Percentiles rank a stretch among this genome's conserved stretches.
These are phyloP conservation scores for Nepenthes mirabilis DNA, from an alignment of 148 eudicot species.

Conservation along the genomic window DNA sequence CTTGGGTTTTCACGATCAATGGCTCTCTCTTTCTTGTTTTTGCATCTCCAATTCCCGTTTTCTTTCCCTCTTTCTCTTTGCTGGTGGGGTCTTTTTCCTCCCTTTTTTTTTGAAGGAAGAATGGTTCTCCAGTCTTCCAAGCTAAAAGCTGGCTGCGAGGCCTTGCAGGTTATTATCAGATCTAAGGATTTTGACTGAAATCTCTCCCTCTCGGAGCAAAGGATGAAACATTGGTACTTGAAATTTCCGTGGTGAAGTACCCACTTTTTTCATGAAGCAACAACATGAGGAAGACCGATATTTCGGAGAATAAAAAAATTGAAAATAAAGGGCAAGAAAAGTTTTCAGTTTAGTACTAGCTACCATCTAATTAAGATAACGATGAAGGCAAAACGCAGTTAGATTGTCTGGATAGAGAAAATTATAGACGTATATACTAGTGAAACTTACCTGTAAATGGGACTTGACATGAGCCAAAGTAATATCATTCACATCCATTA, in stretches of 20 bases:
- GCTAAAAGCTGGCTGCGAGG: conserved; percentile 6
- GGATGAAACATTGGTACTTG: conserved; percentile 27
- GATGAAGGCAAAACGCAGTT: no score
- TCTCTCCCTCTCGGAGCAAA: not conserved
- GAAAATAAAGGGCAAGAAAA: no score
- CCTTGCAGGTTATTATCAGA: conserved; percentile 11
- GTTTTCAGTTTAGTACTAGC: no score
- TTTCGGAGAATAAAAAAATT: no score
- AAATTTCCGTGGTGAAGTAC: not conserved
- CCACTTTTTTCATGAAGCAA: no score
- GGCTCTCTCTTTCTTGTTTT: conserved; percentile 6
- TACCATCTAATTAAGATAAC: no score
- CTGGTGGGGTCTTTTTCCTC: conserved; percentile 2
- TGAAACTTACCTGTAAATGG: conserved; percentile 69
- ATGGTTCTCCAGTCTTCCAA: conserved; percentile 4
- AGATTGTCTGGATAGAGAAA: no score
- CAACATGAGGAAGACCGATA: no score
- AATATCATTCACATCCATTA: conserved; percentile 98
- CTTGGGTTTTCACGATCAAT: conserved; percentile 3
- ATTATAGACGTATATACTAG: no score
- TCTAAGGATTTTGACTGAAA: conserved; percentile 8
- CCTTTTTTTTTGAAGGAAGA: conserved; percentile 12
- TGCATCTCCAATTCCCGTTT: no score
- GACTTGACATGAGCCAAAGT: conserved; percentile 96
- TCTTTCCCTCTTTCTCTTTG: conserved; percentile 8